Evolutionary conservation across 768 basidiomycete species (phyloP).

Genomic region (Mrakia blollopis): DNA sequence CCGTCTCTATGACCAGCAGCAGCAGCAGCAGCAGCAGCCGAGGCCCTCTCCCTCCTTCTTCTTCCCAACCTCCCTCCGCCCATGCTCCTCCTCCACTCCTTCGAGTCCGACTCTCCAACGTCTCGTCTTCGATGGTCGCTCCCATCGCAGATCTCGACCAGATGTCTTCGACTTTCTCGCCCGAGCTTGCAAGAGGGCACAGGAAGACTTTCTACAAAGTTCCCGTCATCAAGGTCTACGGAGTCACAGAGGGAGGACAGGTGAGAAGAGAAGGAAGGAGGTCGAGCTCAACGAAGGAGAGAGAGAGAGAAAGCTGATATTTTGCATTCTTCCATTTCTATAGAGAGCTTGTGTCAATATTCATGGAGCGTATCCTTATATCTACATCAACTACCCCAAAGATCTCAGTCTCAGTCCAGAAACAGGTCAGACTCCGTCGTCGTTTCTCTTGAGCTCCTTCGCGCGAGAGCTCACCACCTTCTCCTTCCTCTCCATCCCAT

Average conservation of each 20-base stretch:
- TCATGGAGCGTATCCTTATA: constrained; percentile 91
- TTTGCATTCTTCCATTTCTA: background rate
- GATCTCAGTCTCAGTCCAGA: constrained; percentile 55
- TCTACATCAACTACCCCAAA: constrained; percentile 74
- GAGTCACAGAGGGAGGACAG: constrained; percentile 67
- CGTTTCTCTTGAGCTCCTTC: background rate
- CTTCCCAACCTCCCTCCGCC: background rate
- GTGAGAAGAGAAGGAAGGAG: constrained; percentile 1
- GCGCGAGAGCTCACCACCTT: background rate
- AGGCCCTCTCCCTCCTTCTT: background rate
- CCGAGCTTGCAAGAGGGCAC: background rate
- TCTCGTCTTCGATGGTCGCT: constrained; percentile 39
- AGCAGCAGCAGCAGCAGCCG: too few species aligned
- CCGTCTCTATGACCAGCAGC: background rate
- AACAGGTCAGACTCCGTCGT: constrained; percentile 52
- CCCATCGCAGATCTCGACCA: constrained; percentile 38
- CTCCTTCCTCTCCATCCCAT: background rate
- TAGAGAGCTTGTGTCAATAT: constrained; percentile 75
- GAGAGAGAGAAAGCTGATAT: constrained; percentile 4
- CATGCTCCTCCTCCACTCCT: constrained; percentile 35
- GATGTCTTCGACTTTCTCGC: constrained; percentile 31
- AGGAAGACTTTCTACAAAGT: constrained; percentile 52
- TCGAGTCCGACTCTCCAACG: constrained; percentile 46
- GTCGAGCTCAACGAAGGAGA: background rate
- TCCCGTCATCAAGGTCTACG: constrained; percentile 82